These are phyloP conservation scores for Fusarium falciforme DNA, from an alignment of 2,329 filamentous ascomycete species.

Conservation along the genomic window DNA sequence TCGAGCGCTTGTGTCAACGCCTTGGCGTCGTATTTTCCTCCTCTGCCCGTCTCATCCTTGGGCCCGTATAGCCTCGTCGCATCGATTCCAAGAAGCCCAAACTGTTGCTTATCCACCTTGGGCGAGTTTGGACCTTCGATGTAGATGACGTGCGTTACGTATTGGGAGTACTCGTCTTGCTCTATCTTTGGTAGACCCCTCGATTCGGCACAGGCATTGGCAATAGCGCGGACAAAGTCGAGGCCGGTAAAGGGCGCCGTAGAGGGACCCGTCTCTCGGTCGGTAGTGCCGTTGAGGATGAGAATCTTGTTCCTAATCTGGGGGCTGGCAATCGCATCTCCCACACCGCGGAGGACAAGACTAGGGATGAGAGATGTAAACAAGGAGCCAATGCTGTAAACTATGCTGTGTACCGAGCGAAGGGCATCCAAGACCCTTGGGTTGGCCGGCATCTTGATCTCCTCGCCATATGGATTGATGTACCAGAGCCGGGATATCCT, in stretches of 20 bases:
- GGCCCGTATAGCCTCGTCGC: slow-evolving; percentile 82
- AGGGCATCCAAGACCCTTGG: slow-evolving; percentile 81
- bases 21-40: slow-evolving; percentile 78
- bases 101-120: slow-evolving; percentile 72
- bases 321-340: slow-evolving; percentile 63
- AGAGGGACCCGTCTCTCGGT: slow-evolving; percentile 86
- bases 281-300: slow-evolving; percentile 84
- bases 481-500: slow-evolving; percentile 91
- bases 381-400: slow-evolving; percentile 94
- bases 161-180: slow-evolving; percentile 67
- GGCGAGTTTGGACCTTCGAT: slow-evolving; percentile 79
- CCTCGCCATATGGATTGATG: slow-evolving; percentile 98
- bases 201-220: slow-evolving; percentile 78
- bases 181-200: slow-evolving; percentile 57
- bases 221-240: slow-evolving; percentile 86
- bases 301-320: slow-evolving; percentile 76
- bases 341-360: slow-evolving; percentile 80
- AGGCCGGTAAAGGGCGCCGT: slow-evolving; percentile 73
- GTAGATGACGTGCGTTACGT: slow-evolving; percentile 88
- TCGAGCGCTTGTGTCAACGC: slow-evolving; percentile 81
- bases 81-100: slow-evolving; percentile 78
- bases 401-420: slow-evolving; percentile 71
- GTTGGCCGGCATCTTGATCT: slow-evolving; percentile 88
- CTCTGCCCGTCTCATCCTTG: slow-evolving; percentile 55
- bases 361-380: slow-evolving; percentile 91